These are phyloP conservation scores for Trichoderma arundinaceum DNA, from an alignment of 2,329 filamentous ascomycete genomes.

Conservation along the genomic window DNA sequence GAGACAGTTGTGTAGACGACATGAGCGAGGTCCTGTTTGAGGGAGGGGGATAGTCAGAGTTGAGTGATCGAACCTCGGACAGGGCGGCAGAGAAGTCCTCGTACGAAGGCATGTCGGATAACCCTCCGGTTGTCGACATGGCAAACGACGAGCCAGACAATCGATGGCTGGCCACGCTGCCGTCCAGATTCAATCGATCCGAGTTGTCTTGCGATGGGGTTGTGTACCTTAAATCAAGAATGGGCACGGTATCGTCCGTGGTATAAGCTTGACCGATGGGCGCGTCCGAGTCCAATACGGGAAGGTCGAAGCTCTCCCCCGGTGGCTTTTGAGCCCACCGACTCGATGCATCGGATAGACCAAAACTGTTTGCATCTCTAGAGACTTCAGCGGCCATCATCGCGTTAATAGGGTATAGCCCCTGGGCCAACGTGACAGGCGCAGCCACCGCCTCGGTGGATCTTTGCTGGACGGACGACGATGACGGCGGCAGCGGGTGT, in stretches of 20 bases:
- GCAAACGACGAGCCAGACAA: conserved; percentile 77
- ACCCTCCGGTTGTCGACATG: conserved; percentile 68
- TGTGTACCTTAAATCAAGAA: conserved; percentile 64
- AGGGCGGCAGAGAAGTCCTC: conserved; percentile 71
- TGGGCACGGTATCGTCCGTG: conserved; percentile 66
- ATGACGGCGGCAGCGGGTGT: conserved; percentile 11
- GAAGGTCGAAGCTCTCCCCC: conserved; percentile 62
- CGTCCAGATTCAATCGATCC: conserved; percentile 57
- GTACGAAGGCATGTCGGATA: conserved; percentile 72
- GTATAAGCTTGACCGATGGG: conserved; percentile 67
- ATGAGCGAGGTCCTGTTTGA: conserved; percentile 74
- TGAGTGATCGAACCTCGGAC: conserved; percentile 71
- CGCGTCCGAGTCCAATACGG: conserved; percentile 62
- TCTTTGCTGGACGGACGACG: conserved; percentile 24
- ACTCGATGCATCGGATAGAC: conserved; percentile 34
- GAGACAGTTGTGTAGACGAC: conserved; percentile 73
- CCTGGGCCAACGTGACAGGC: conserved; percentile 26
- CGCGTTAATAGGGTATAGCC: conserved; percentile 56
- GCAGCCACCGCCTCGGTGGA: conserved; percentile 17
- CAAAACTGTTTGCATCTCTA: background rate
- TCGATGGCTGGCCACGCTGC: conserved; percentile 61
- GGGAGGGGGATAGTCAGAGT: conserved; percentile 68
- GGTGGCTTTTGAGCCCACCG: conserved; percentile 61
- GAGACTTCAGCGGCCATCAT: conserved; percentile 55
- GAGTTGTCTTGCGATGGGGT: conserved; percentile 52